These are phyloP conservation scores for Argentina anserina DNA, from an alignment of 306 rosid genomes.

Conservation along the genomic window DNA sequence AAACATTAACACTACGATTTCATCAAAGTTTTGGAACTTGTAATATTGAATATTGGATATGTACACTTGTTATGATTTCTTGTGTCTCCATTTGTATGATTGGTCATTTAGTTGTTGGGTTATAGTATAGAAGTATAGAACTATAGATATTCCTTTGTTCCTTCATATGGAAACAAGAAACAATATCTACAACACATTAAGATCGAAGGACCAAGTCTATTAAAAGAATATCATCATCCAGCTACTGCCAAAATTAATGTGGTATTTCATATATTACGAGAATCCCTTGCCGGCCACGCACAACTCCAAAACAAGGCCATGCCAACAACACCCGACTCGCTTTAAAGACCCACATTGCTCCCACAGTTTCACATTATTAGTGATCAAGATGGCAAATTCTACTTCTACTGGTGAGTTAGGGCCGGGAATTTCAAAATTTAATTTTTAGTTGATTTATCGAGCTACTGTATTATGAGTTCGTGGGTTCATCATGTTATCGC, in stretches of 20 bases:
- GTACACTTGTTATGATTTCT: background rate
- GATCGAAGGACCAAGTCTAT: background rate
- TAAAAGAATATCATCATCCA: background rate
- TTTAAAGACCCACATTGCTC: background rate
- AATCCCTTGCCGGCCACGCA: background rate
- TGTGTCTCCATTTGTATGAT: background rate
- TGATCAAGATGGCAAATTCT: slow-evolving; percentile 8
- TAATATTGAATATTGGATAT: background rate
- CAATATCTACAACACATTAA: background rate
- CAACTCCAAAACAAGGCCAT: background rate
- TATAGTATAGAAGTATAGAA: too few species aligned
- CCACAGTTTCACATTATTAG: background rate
- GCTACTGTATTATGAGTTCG: background rate
- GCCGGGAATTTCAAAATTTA: background rate
- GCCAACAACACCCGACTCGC: background rate
- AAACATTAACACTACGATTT: background rate
- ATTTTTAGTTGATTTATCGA: background rate
- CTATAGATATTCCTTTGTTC: background rate
- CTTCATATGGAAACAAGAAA: background rate
- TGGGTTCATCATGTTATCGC: background rate
- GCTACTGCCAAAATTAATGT: slow-evolving; percentile 3
- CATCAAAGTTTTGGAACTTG: background rate
- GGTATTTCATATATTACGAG: background rate
- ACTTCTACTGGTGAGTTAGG: background rate
- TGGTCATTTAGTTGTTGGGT: background rate